Conservation (phyloP, 768 basidiomycete genomes). For the Psilocybe sp. region DNA sequence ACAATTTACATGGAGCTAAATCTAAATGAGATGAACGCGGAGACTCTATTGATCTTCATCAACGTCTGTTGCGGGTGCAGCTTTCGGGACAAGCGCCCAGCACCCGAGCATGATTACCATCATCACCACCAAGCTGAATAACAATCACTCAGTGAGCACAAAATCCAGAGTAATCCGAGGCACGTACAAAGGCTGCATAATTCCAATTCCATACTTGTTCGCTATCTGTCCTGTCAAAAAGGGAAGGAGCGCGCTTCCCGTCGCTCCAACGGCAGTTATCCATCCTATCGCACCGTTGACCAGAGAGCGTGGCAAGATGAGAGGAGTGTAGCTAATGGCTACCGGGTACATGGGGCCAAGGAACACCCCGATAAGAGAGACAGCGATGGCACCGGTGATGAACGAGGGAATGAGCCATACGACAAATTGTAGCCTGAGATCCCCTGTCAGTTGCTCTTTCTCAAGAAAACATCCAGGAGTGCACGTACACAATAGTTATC, state of each 20-base stretch:
- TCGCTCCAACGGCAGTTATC: slow-evolving; percentile 62
- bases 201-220: slow-evolving; percentile 52
- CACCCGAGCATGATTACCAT: slow-evolving; percentile 51
- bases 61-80: too few relatives aligned
- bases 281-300: slow-evolving; percentile 61
- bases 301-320: slow-evolving; percentile 66
- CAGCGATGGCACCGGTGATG: slow-evolving; percentile 55
- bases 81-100: slow-evolving; percentile 47
- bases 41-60: neutral
- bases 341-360: slow-evolving; percentile 74
- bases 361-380: slow-evolving; percentile 60
- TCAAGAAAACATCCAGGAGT: neutral
- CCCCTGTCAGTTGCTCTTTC: neutral
- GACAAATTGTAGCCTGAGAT: neutral
- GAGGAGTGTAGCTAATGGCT: slow-evolving; percentile 62
- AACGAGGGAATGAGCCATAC: slow-evolving; percentile 33
- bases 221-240: slow-evolving; percentile 70
- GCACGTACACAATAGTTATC: slow-evolving; percentile 43
- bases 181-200: slow-evolving; percentile 57
- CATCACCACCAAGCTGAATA: slow-evolving; percentile 50
- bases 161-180: neutral
- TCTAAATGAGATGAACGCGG: neutral
- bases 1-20: too few relatives aligned
- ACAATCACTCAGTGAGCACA: neutral
- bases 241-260: slow-evolving; percentile 65